Base-by-base conservation (phyloP, 176 grass and related monocot species). In the Lolium perenne region DNA sequence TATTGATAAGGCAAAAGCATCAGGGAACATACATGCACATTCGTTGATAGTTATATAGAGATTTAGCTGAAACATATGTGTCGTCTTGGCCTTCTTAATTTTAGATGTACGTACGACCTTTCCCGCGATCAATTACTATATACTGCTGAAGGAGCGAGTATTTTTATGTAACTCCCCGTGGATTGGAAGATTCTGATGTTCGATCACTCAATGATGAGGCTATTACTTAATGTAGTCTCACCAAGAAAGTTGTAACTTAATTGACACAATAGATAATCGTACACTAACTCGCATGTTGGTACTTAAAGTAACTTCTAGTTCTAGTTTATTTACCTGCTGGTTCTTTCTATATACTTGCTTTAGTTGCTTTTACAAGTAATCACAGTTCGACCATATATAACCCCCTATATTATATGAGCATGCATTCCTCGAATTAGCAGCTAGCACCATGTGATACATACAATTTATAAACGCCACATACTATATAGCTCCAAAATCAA, bases 171-270 rank as follows among this genome's bases (percentile, higher is more conserved):
- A 89, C 85, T 94, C 77, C 81, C 86, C 18, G 53, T 92, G 49
- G 38, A 85, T 87, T 80, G 77, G 80, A 94, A 90, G 87, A 92
- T 84, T 92, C 85, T 86, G 23, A 81, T 84, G 70, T 79, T 92
- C 78, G 87, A 92, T 97, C 88, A 86, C 88, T 92, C 90, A 89
- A 91, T 89, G 90, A 92, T 92, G 75, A 89, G 88, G 74, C 51
- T 81, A 77, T 65, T 92, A 90, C 63, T 81, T 81, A 84, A 92
- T 90, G n/a, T 78, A 84, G 25, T 58, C 74, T 86, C 88, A 58
- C 83, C 84, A 80, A 69, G 73, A 92, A 90, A 90, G 84, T 70
- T 79, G 78, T 84, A 84, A 78, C 68, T 87, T 85, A 87, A 83
- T 72, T 92, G 82, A 85, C 75, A 16, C 76, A 88, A 81, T 87